These are phyloP conservation scores for Boletus vermiculosoides DNA, from an alignment of 768 basidiomycete species.

Conservation along the genomic window DNA sequence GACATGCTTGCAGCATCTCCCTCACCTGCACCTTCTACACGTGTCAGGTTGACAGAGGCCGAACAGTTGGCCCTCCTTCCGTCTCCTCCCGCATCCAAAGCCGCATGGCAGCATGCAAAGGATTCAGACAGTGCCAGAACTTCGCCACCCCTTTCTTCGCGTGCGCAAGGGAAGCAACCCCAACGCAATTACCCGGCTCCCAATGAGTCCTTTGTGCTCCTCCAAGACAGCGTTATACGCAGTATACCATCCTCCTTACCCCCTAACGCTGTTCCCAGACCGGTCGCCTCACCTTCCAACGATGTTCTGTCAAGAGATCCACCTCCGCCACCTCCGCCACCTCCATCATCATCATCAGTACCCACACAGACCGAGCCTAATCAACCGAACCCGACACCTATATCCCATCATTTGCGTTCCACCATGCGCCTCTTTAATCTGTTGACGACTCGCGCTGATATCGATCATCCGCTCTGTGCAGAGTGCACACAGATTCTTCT, in stretches of 20 bases:
- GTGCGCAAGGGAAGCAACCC: conserved; percentile 59
- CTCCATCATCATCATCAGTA: conserved; percentile 25
- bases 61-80: conserved; percentile 49
- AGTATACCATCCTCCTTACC: conserved; percentile 60
- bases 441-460: conserved; percentile 70
- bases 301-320: conserved; percentile 25
- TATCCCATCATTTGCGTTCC: conserved; percentile 76
- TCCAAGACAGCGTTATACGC: conserved; percentile 79
- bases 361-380: conserved; percentile 46
- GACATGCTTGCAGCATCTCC: conserved; percentile 77
- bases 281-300: conserved; percentile 38
- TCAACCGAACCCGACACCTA: conserved; percentile 64
- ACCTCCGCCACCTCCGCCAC: conserved; percentile 7
- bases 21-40: conserved; percentile 51
- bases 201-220: conserved; percentile 87
- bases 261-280: conserved; percentile 44
- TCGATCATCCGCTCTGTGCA: conserved; percentile 92
- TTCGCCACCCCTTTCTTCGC: conserved; percentile 47
- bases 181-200: conserved; percentile 56
- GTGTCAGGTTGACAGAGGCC: conserved; percentile 39
- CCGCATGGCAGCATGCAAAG: conserved; percentile 62
- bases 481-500: conserved; percentile 90
- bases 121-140: conserved; percentile 34
- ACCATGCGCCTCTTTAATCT: conserved; percentile 73
- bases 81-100: conserved; percentile 51